Percentiles rank a stretch among this genome's conserved stretches.
phyloP scores from a whole-genome alignment of 169 alveolate genomes.

The Amoebophrya sp. region DNA sequence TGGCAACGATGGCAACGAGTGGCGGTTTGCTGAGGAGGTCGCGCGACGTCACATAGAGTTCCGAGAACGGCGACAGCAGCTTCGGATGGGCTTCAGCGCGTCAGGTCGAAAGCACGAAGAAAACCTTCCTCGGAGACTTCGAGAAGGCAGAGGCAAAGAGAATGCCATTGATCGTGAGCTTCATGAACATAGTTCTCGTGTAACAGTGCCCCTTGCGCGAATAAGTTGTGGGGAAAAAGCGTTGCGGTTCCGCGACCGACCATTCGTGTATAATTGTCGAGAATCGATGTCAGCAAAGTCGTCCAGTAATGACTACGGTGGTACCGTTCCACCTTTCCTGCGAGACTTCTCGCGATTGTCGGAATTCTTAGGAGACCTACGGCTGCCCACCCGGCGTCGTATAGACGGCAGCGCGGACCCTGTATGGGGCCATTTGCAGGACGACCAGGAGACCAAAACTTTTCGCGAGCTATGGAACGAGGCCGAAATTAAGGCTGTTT shows the following conservation, averaged over 20 bases:
- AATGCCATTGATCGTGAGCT: no score
- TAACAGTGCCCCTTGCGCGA: no score
- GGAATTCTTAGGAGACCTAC: background rate
- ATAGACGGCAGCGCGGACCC: background rate
- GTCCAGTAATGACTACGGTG: no score
- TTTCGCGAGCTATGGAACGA: no score
- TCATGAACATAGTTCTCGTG: no score
- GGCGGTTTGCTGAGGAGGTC: background rate
- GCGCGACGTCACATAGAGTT: background rate
- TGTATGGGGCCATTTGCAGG: background rate
- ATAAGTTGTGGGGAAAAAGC: background rate
- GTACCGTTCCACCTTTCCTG: background rate
- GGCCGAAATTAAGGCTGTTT: no score
- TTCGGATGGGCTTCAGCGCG: no score
- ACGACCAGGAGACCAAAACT: background rate
- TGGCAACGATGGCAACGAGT: no score
- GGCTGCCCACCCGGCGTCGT: background rate
- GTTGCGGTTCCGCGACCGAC: background rate
- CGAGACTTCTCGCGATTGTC: background rate
- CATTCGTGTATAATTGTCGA: background rate
- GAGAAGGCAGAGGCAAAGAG: background rate
- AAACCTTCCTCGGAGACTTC: background rate
- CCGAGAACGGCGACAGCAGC: background rate
- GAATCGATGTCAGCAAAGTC: background rate
- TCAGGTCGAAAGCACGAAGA: no score